Base-by-base conservation (phyloP, 345 rosid genomes). In the Eucalyptus sideroxylon region DNA sequence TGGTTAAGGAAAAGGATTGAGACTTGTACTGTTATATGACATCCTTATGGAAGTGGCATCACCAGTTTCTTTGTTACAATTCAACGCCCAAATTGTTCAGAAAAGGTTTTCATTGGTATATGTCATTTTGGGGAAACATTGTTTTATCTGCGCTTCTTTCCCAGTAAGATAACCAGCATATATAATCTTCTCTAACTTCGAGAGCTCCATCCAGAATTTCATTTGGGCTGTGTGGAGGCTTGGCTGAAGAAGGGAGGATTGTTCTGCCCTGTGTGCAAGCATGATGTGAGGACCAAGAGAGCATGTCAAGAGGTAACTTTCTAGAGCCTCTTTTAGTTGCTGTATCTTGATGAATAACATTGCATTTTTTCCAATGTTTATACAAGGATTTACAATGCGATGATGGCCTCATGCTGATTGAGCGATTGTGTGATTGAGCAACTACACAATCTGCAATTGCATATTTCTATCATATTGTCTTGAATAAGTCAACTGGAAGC, bases 161-260 rank as follows among this genome's bases (percentile, higher is more conserved):
- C 42, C 55, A 27, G 56, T 51, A 49, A 49, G 23, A 86, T 27
- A 27, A 86, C 37, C 37, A 86, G 26, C 55, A 30, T 27, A 30
- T 86, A 16, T 31, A 49, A 47, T 27, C 87, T 49, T 49, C 23
- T 49, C 1, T 47, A 49, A 47, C 87, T 40, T 50, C 80, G 82
- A 87, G 69, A 60, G 56, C 88, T 89, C 60, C 91, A 86, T 93
- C 93, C 95, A 96, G 98, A 93, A 86, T 96, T 94, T 93, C 99
- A 96, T 93, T 91, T 95, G 86, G 91, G 86, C 86, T 95, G 97
- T 89, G 94, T 95, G 86, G 97, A 92, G 83, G 93, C 96, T 26
- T 97, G 98, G 99, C 93, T 97, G 94, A 94, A 95, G 50, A 95
- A 95, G 89, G 94, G 96, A 95, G 96, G 96, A 53, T 94, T 95